Evolutionary conservation across 202 grass and related monocot species (phyloP).

Genomic region (Carex sylvatica): DNA sequence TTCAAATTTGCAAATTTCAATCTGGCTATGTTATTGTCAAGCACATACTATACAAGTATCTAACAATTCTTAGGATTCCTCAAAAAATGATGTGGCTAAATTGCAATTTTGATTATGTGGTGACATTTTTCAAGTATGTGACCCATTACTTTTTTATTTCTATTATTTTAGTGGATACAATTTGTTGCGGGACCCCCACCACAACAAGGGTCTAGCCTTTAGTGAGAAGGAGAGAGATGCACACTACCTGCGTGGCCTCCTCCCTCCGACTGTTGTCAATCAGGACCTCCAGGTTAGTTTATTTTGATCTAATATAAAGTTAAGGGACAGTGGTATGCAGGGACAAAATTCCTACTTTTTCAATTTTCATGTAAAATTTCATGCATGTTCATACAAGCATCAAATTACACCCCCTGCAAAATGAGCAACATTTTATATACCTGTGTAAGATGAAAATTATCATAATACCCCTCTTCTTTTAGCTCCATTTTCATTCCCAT

Average conservation of each 20-base stretch:
- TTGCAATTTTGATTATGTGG: neutral
- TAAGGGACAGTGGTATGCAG: neutral
- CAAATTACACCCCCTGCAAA: neutral
- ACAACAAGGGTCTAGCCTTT: conserved; percentile 93
- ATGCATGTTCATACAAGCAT: neutral
- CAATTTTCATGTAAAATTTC: neutral
- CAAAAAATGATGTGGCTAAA: neutral
- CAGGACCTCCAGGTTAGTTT: conserved; percentile 73
- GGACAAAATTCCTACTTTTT: neutral
- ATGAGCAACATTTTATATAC: neutral
- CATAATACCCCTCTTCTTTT: neutral
- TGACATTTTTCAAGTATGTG: neutral
- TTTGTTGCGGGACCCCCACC: conserved; percentile 84
- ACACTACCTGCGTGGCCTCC: conserved; percentile 88
- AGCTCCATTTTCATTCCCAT: neutral
- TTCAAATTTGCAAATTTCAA: neutral
- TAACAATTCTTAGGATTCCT: neutral
- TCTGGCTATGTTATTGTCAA: neutral
- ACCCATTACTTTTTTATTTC: conserved; percentile 6
- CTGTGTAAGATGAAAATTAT: neutral
- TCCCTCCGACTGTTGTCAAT: conserved; percentile 69
- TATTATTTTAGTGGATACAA: conserved; percentile 66
- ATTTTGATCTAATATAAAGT: conserved; percentile 12
- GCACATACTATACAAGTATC: neutral
- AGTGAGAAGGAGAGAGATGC: conserved; percentile 80